Evolutionary conservation across 2,329 filamentous ascomycete genomes (phyloP), one percentile per base, ranked within the genome.

Genomic region (Ophiostoma sp.): DNA sequence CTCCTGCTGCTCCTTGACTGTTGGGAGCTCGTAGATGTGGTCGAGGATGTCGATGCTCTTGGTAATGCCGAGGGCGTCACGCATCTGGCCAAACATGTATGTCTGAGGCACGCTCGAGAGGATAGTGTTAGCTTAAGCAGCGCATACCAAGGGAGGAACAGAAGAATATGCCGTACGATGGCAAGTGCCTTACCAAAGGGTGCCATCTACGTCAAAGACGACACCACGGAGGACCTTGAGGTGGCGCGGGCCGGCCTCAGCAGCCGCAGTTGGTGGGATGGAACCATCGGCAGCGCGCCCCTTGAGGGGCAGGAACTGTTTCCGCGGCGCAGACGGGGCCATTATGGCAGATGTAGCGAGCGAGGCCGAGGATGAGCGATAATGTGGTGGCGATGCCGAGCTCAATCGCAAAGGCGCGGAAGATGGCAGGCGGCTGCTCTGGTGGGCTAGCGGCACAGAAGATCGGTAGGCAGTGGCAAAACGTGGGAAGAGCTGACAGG

Each of bases 51-150:
- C 95, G 74, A 83, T 81, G 47, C 81, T 79, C 76, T 89, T 89
- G 71, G 86, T 77, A 73, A 98, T 97, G 65, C 81, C 83, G 16
- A 98, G 85, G 7, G 87, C 89, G 14, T 80, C 76, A 72, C 89
- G 89, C 94, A 99, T 98, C 75, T 96, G 85, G 27, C 79, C 78
- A 79, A 98, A 98, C 94, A 98, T 99, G 84, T 97, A 92, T 73
- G 90, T 95, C 79, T 98, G 94, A 0, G 94, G 94, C 69, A 93
- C 81, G 76, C 93, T 96, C 58, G 45, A 12, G 18, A 40, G 9
- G 58, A 64, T 11, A 62, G 60, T 40, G 36, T 60, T n/a, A 2
- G 1, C 52, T 27, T 16, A 9, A 27, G 27, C 27, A 27, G 27
- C 27, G 27, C 27, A 58, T 27, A 66, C 62, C 8, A 47, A 8